Conservation (phyloP, 305 asterid genomes). For the Fraxinus angustifolia region DNA sequence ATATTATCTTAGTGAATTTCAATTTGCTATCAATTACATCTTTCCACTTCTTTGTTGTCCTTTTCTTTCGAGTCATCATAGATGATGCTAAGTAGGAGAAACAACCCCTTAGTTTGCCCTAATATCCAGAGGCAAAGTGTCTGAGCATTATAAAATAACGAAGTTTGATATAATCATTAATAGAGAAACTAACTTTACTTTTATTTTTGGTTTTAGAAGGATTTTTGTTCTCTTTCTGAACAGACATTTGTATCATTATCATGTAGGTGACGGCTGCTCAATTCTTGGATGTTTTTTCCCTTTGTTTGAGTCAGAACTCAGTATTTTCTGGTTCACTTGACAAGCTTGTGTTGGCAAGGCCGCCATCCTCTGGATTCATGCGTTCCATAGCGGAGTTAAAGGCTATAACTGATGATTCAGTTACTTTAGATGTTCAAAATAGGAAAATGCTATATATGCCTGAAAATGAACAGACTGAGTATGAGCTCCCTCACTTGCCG, state of each 20-base stretch:
- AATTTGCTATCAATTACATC: not conserved
- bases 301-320: slow-evolving; percentile 88
- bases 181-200: not conserved
- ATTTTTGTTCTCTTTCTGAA: not conserved
- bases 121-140: not conserved
- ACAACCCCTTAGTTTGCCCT: not conserved
- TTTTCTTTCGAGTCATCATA: not conserved
- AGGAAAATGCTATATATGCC: slow-evolving; percentile 28
- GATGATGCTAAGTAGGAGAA: not conserved
- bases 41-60: not conserved
- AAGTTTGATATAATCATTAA: not conserved
- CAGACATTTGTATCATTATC: slow-evolving; percentile 14
- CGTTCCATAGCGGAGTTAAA: slow-evolving; percentile 81
- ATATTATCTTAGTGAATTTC: not conserved
- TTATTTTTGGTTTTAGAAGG: not conserved
- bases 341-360: slow-evolving; percentile 53
- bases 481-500: slow-evolving; percentile 81
- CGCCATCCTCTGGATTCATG: slow-evolving; percentile 69
- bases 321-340: slow-evolving; percentile 79
- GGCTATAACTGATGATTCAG: slow-evolving; percentile 43
- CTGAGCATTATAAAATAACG: not conserved
- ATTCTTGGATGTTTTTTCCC: slow-evolving; percentile 80
- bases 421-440: slow-evolving; percentile 37
- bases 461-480: slow-evolving; percentile 43
- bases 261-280: slow-evolving; percentile 70